A percentile compares a stretch with the other conserved stretches of the same genome.
phyloP scores from a whole-genome alignment of 225 moss, liverwort and hornwort genomes.

The Physcomitrellopsis africana region DNA sequence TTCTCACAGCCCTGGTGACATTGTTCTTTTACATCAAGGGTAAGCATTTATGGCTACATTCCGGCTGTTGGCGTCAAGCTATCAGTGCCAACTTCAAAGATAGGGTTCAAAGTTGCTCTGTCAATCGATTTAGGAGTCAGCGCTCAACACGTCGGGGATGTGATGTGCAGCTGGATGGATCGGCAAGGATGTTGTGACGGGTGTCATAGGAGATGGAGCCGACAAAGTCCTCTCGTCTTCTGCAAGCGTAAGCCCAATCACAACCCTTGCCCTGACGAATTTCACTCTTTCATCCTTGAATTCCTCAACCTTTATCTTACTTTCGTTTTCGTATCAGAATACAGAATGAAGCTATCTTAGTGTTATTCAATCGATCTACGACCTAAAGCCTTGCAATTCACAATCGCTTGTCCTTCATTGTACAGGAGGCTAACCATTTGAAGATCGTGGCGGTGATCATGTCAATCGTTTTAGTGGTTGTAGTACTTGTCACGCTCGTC shows the following conservation, averaged over 20 bases:
- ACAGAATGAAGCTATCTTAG: too few species aligned
- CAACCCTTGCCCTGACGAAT: not conserved
- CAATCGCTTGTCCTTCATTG: not conserved
- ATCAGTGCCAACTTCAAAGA: too few species aligned
- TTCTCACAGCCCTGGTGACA: conserved; percentile 65
- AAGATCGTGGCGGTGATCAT: conserved; percentile 87
- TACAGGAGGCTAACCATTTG: conserved; percentile 80
- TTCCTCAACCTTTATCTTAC: too few species aligned
- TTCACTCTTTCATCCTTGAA: too few species aligned
- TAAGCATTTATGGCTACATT: conserved; percentile 10
- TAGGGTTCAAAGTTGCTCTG: too few species aligned
- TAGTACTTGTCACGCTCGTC: conserved; percentile 71
- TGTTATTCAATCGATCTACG: not conserved
- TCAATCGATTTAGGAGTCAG: not conserved
- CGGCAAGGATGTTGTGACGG: conserved; percentile 75
- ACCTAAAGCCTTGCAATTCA: not conserved
- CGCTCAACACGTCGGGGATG: not conserved
- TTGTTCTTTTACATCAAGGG: conserved; percentile 93
- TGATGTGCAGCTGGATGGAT: conserved; percentile 88
- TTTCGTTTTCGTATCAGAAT: too few species aligned
- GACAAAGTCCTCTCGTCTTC: conserved; percentile 63
- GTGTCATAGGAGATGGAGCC: conserved; percentile 68
- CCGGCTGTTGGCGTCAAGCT: not conserved
- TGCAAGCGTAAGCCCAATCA: conserved; percentile 39
- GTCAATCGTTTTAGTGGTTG: conserved; percentile 63